Conservation (phyloP, 2,329 filamentous ascomycete species). For the Neoascochyta sp. region DNA sequence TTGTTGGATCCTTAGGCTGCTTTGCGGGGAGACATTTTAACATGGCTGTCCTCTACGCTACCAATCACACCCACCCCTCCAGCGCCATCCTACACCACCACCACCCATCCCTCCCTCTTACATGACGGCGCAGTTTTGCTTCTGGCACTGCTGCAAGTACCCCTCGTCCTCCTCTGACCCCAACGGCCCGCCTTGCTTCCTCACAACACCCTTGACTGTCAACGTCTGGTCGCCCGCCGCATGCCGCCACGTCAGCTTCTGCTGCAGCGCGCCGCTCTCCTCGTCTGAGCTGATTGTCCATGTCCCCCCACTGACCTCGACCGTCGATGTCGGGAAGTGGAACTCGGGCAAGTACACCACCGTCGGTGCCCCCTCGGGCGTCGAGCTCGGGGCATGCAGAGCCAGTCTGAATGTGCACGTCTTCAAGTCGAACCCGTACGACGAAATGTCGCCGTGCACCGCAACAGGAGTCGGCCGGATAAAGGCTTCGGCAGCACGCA, state of each 20-base stretch:
- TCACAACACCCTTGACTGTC: conserved; percentile 68
- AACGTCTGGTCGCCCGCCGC: conserved; percentile 77
- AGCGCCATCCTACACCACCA: no score
- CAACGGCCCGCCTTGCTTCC: conserved; percentile 47
- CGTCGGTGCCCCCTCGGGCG: conserved; percentile 66
- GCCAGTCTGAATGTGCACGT: conserved; percentile 73
- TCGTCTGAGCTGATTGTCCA: conserved; percentile 81
- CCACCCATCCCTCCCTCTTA: no score
- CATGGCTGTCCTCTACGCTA: no score
- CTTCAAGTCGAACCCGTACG: conserved; percentile 77
- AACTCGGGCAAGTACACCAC: conserved; percentile 84
- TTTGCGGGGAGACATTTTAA: no score
- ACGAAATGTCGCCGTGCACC: conserved; percentile 66
- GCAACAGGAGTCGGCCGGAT: conserved; percentile 77
- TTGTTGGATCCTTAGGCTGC: no score
- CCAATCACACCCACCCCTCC: no score
- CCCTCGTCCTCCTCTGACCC: conserved; percentile 68
- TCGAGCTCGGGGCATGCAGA: conserved; percentile 59
- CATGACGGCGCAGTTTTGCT: conserved; percentile 46
- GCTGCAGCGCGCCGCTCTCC: conserved; percentile 64
- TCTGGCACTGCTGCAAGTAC: conserved; percentile 65
- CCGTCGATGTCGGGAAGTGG: conserved; percentile 77
- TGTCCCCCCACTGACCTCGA: conserved; percentile 79
- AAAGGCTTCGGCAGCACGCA: conserved; percentile 88
- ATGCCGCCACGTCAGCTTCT: conserved; percentile 91